Conservation (phyloP, 208 protist genomes). For the Acanthamoeba royreba region DNA sequence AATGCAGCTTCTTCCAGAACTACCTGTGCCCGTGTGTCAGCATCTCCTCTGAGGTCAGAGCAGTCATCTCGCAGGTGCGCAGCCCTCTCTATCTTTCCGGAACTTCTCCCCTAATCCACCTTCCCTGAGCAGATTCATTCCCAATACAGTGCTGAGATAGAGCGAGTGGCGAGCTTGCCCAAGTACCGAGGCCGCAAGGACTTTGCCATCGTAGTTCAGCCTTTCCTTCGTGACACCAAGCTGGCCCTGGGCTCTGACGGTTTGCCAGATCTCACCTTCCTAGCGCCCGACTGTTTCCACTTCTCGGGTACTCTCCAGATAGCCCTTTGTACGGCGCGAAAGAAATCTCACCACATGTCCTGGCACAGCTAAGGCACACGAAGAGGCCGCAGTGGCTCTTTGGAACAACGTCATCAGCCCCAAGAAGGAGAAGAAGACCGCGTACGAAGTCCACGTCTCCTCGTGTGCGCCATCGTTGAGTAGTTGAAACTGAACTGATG, state of each 20-base stretch:
- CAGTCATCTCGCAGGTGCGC: neutral
- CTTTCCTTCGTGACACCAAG: neutral
- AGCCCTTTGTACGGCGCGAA: too few relatives aligned
- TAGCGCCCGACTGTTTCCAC: constrained; percentile 41
- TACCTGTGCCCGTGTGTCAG: neutral
- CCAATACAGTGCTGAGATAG: neutral
- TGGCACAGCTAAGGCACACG: constrained; percentile 9
- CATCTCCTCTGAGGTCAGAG: neutral
- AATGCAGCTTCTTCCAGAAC: neutral
- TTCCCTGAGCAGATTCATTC: neutral
- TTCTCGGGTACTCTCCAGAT: constrained; percentile 6
- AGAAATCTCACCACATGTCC: neutral
- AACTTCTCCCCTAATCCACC: too few relatives aligned
- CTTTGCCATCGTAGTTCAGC: neutral
- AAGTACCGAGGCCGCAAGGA: neutral
- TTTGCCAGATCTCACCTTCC: neutral
- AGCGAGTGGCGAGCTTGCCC: neutral
- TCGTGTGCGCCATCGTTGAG: too few relatives aligned
- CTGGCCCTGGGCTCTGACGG: neutral
- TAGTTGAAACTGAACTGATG: too few relatives aligned
- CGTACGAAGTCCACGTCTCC: neutral
- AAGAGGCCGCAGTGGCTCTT: neutral
- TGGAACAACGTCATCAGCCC: constrained; percentile 23
- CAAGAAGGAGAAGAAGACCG: neutral
- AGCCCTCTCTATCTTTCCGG: neutral